Evolutionary conservation across 805 yeast genomes (phyloP).

Genomic region (Starmera pachycereana): DNA sequence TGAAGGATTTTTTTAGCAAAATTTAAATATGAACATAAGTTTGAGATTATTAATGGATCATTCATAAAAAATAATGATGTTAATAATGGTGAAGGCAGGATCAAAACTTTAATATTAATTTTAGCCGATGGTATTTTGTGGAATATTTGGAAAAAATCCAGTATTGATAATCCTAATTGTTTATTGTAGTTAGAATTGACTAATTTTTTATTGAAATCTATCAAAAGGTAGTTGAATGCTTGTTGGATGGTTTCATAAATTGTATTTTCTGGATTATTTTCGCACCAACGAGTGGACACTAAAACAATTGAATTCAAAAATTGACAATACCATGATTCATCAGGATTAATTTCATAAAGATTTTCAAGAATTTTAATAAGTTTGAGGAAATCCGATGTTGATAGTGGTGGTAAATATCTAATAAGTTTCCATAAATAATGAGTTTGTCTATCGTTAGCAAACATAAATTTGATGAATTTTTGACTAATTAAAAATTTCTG

Average conservation of each 20-base stretch:
- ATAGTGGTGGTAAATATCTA: too few relatives aligned
- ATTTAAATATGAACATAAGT: constrained; percentile 35
- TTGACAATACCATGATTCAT: constrained; percentile 3
- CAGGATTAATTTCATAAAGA: neutral
- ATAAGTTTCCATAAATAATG: neutral
- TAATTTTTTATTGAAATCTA: neutral
- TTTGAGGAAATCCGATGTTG: neutral
- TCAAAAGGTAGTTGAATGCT: neutral
- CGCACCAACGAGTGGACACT: too few relatives aligned
- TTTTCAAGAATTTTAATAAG: constrained; percentile 2
- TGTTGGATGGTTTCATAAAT: neutral
- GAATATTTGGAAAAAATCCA: constrained; percentile 5
- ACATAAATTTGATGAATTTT: neutral
- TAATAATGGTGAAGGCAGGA: constrained; percentile 29
- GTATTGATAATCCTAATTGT: constrained; percentile 2
- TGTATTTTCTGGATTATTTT: too few relatives aligned
- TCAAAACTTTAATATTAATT: constrained; percentile 16
- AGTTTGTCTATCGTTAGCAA: neutral
- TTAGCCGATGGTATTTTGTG: constrained; percentile 12
- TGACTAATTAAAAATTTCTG: neutral
- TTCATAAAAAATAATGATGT: constrained; percentile 29
- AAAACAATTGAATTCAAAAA: constrained; percentile 3
- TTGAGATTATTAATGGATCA: constrained; percentile 36
- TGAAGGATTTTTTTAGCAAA: constrained; percentile 17
- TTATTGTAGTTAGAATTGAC: constrained; percentile 1